Evolutionary conservation across 352 stramenopile genomes (phyloP).

Genomic region (Aphanomyces invadans): DNA sequence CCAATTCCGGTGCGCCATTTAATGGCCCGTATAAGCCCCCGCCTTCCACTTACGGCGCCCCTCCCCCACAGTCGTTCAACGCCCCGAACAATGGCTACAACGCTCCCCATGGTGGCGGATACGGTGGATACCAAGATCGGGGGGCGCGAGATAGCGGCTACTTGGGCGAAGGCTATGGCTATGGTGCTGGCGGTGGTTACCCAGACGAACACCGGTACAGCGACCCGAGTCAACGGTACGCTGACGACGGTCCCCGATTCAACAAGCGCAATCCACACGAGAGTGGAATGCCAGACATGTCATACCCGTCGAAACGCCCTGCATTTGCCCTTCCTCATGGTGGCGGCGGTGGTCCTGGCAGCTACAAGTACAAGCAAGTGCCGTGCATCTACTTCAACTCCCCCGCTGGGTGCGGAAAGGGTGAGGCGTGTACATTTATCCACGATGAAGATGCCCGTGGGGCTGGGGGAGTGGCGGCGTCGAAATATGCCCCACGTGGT

Average conservation of each 20-base stretch:
- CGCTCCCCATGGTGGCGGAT: slow-evolving; percentile 27
- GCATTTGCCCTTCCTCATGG: background rate
- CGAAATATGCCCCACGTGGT: slow-evolving; percentile 46
- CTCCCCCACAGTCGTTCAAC: no score
- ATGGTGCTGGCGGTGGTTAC: background rate
- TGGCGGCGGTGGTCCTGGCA: background rate
- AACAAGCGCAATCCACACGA: slow-evolving; percentile 37
- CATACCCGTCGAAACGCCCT: slow-evolving; percentile 37
- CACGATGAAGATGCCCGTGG: slow-evolving; percentile 37
- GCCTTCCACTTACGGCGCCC: no score
- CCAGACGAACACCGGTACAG: background rate
- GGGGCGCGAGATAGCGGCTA: no score
- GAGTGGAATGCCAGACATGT: slow-evolving; percentile 34
- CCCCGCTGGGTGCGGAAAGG: slow-evolving; percentile 63
- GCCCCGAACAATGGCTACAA: background rate
- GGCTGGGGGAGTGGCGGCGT: slow-evolving; percentile 35
- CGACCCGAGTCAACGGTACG: no score
- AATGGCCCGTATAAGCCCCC: no score
- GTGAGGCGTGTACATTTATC: slow-evolving; percentile 53
- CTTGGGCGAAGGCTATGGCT: no score
- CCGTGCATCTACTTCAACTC: slow-evolving; percentile 69
- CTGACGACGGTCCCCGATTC: no score
- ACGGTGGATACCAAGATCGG: no score
- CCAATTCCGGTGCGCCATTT: no score
- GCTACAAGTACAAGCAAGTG: slow-evolving; percentile 24